These are phyloP conservation scores for Auriscalpium microsporum DNA, from an alignment of 768 basidiomycete species.

Conservation along the genomic window DNA sequence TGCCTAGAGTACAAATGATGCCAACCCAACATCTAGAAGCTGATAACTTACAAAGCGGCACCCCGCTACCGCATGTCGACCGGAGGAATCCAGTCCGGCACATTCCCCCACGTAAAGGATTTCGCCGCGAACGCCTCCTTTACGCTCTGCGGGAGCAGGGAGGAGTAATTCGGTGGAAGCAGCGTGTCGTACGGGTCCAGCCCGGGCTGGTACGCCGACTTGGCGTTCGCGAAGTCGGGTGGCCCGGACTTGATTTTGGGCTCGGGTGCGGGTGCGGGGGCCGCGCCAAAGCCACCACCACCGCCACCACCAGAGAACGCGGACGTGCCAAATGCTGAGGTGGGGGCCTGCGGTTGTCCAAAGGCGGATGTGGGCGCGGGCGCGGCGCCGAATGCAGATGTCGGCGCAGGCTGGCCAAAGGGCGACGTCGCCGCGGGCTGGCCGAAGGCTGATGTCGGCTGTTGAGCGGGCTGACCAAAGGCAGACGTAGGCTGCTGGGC, in stretches of 20 bases:
- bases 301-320: background rate
- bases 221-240: conserved; percentile 27
- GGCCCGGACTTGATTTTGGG: conserved; percentile 7
- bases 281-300: background rate
- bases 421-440: conserved; percentile 2
- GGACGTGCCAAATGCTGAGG: conserved; percentile 1
- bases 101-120: conserved; percentile 53
- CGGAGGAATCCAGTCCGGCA: conserved; percentile 69
- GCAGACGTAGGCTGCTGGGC: background rate
- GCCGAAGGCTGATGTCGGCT: background rate
- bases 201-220: conserved; percentile 32
- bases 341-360: conserved; percentile 20
- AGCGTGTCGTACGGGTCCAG: conserved; percentile 44
- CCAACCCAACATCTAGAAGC: too few species aligned
- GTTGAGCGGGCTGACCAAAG: background rate
- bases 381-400: conserved; percentile 40
- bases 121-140: conserved; percentile 41
- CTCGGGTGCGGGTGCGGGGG: conserved; percentile 2
- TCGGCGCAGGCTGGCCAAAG: conserved; percentile 7
- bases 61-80: conserved; percentile 36
- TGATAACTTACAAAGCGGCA: too few species aligned
- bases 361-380: conserved; percentile 38
- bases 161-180: conserved; percentile 49
- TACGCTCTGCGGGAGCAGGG: conserved; percentile 39
- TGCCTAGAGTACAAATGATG: too few species aligned